phyloP scores from a whole-genome alignment of 2,329 filamentous ascomycete species.

The Alternaria solani region DNA sequence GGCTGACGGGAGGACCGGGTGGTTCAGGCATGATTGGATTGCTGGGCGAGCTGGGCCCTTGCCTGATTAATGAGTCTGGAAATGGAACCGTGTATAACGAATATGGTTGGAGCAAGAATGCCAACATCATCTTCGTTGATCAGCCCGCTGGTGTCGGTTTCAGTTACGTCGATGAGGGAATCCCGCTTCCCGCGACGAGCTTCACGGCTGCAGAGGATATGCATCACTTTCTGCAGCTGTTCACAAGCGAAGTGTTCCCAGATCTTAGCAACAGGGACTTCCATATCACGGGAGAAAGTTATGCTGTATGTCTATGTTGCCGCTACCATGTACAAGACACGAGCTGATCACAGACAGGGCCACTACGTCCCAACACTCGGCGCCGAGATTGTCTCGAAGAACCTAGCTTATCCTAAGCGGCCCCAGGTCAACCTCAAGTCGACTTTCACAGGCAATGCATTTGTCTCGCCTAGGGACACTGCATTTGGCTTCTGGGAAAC shows the following conservation, averaged over 20 bases:
- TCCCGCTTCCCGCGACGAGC: conserved; percentile 49
- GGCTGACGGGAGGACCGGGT: conserved; percentile 54
- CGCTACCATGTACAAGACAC: background rate
- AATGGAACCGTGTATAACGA: conserved; percentile 51
- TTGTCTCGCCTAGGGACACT: conserved; percentile 53
- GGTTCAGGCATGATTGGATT: conserved; percentile 49
- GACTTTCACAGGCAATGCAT: conserved; percentile 59
- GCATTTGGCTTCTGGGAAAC: conserved; percentile 58
- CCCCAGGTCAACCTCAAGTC: conserved; percentile 56
- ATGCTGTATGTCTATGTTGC: conserved; percentile 49
- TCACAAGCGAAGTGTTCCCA: conserved; percentile 58
- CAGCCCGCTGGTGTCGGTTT: conserved; percentile 52
- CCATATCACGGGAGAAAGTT: conserved; percentile 60
- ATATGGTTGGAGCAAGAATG: conserved; percentile 50
- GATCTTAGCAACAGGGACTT: conserved; percentile 50
- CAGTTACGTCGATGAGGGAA: conserved; percentile 50
- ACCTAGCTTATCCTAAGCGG: conserved; percentile 52
- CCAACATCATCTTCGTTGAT: conserved; percentile 51
- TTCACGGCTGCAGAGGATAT: conserved; percentile 58
- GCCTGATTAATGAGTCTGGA: conserved; percentile 49
- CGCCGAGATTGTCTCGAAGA: conserved; percentile 56
- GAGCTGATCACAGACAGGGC: conserved; percentile 42
- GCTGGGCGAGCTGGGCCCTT: conserved; percentile 50
- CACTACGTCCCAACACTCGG: conserved; percentile 59
- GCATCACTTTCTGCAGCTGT: conserved; percentile 60